Evolutionary conservation across 2,329 filamentous ascomycete species (phyloP), one percentile per base, ranked within the genome.

Genomic region (Pseudogymnoascus sp.): DNA sequence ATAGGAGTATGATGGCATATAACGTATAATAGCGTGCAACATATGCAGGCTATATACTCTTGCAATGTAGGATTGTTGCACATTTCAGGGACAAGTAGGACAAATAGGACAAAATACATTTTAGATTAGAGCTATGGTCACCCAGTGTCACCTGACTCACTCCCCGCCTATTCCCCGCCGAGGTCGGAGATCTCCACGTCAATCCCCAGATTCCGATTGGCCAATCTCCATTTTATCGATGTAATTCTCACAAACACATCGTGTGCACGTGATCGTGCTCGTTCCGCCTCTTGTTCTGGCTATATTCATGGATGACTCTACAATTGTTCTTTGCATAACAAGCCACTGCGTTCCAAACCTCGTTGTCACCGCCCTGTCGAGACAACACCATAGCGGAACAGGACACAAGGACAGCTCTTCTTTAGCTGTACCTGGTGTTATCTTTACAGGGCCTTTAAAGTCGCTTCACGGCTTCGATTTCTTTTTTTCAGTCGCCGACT

Each of bases 231-330:
- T 56, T 56, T 56, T 56, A 56, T 33, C 50, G 5, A 5, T 22
- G 50, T 33, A 56, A 33, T 56, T 56, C 50, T 56, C 50, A 56
- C 50, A 56, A 56, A 56, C 50, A 33, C 19, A 56, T 56, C 50
- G 50, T 56, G 50, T 19, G 50, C 50, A 56, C 50, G 50, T 56
- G 50, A 56, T 56, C n/a, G 7, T 4, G n/a, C 26, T 28, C 50
- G 50, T 33, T 33, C 28, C n/a, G 2, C 50, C 26, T 56, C 50
- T 56, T 19, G 50, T 33, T 56, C 50, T 56, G 50, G 50, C 50
- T 56, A 56, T 56, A 33, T 56, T 56, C 50, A 56, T 56, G 50
- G n/a, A 56, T 56, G 50, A 56, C 50, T 56, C 50, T 56, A 56
- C 50, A 56, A 56, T 56, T 56, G 28, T 11, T 33, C 28, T 22